Base-by-base conservation (phyloP, 371 early-diverging fungal genomes). In the Catenaria anguillulae region DNA sequence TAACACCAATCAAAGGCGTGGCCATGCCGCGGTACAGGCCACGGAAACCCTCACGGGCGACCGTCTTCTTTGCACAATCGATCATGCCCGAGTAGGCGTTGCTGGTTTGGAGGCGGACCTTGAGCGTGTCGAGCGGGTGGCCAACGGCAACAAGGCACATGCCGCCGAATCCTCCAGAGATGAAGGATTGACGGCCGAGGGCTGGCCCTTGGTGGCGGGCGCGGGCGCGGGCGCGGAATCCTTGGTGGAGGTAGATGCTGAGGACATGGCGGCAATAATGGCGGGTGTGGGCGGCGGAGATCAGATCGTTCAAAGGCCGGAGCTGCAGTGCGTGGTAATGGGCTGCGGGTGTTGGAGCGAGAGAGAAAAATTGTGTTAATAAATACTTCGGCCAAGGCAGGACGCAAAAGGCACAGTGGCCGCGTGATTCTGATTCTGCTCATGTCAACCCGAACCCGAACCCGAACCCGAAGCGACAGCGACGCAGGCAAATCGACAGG, bases 161-260 rank as follows among this genome's bases (percentile, higher is more conserved):
- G 67, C 92, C 92, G 74, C 92, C 92, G 66, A 90, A 87, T 55
- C 94, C 97, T 67, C 97, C 96, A 26, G 92, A 86, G 68, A 97
- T 71, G 75, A 96, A 92, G 50, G 94, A 92, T 93, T 92, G 69
- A 88, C 8, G 10, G 46, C 58, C 40, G 58, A 58, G 29, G 58
- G 33, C 43, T 58, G 58, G 29, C 26, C 35, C 13, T n/a, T 29
- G 29, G 52, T 29, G 52, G 29, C 43, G 43, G 48, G 24, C 6
- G 48, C 24, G 19, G 40, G 40, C 5, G 40, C 40, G 17, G 40
- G 10, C 5, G 40, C 17, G 43, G n/a, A n/a, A n/a, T n/a, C n/a
- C n/a, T n/a, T 46, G n/a, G n/a, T 46, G 19, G 24, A n/a, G 46
- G 46, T 46, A 24, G 46, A 8, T 21, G 21, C 46, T 21, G 46